Base-by-base conservation (phyloP, 345 rosid species). In the Syzygium grande region DNA sequence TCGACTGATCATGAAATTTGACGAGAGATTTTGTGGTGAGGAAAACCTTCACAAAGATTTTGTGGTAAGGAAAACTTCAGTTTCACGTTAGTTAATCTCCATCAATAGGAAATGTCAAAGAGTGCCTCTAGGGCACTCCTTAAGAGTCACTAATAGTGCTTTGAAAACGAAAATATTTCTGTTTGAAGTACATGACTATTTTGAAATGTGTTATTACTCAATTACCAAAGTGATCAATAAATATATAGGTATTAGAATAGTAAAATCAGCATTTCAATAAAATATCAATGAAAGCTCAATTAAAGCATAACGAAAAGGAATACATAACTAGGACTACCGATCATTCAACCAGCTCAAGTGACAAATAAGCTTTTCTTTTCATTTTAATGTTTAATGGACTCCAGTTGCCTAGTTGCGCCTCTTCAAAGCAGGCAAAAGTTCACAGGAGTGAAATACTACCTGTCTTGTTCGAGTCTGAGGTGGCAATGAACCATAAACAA, bases 401-500 rank as follows among this genome's bases (percentile, higher is more conserved):
- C 25, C 46, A 84, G 78, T 84, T 59, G 68, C 23, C 16, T 85
- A 53, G 29, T 73, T 73, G 49, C 49, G 4, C 83, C 51, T 86
- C 90, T 77, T 86, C 84, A 51, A 84, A 88, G 51, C 88, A 78
- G 65, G 91, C 55, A 78, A 87, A 86, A 85, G 89, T 89, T 84
- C 65, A 84, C 78, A 84, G 80, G 14, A 19, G 49, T 0, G 2
- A 73, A 73, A 73, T 73, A 73, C 25, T 90, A 97, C 99, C 99
- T 97, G 99, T 89, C 96, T 92, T 85, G 99, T 96, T 89, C 98
- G 97, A 89, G 99, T 97, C 92, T 95, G 97, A 34, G 98, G 96
- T 88, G 98, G 99, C 90, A 97, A 89, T 77, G 98, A 97, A 86
- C 99, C 99, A 88, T 97, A 97, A 87, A 97, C 99, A 85, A 97